Evolutionary conservation across 2,329 filamentous ascomycete species (phyloP), one percentile per base, ranked within the genome.

Genomic region (Exophiala calicioides): DNA sequence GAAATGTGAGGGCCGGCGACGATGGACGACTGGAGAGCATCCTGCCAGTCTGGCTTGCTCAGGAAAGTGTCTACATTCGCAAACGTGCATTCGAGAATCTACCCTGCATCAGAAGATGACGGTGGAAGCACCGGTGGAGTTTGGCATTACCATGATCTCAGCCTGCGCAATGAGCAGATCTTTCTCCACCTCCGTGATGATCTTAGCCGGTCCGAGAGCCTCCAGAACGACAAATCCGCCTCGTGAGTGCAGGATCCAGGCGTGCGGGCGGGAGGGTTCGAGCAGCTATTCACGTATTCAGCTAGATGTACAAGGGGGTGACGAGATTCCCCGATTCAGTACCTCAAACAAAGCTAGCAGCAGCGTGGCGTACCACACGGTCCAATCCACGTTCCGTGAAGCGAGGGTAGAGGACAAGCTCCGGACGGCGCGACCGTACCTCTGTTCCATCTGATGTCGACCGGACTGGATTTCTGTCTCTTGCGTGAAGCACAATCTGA

Each of bases 351-450:
- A 21, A 15, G 36, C 31, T 15, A 50, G 33, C 18, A 44, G 36
- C 19, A 50, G 20, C 13, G 47, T 50, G 4, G 47, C 44, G 23
- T 50, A 50, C 47, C 47, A 50, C 5, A 46, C 42, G 6, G 42
- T 45, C 47, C 47, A 50, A 32, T 46, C 43, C 23, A 50, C 29
- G n/a, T 21, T 15, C 15, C 13, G 20, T 5, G 42, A 27, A 4
- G 46, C 23, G 27, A 50, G 42, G 10, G 42, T 29, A 8, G 27
- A 23, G 19, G 41, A 37, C 37, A 50, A 19, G 18, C 31, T 40
- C 13, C 44, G 42, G 20, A 50, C 24, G 19, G 47, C 42, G 12
- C 47, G 42, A 3, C 42, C 41, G 18, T 50, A 50, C 12, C 38
- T 23, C 32, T 24, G 42, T 26, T 46, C 47, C 21, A 50, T 19